Evolutionary conservation across 106 monocot species (phyloP), one percentile per base, ranked within the genome.

Genomic region (Phalaenopsis aphrodite): DNA sequence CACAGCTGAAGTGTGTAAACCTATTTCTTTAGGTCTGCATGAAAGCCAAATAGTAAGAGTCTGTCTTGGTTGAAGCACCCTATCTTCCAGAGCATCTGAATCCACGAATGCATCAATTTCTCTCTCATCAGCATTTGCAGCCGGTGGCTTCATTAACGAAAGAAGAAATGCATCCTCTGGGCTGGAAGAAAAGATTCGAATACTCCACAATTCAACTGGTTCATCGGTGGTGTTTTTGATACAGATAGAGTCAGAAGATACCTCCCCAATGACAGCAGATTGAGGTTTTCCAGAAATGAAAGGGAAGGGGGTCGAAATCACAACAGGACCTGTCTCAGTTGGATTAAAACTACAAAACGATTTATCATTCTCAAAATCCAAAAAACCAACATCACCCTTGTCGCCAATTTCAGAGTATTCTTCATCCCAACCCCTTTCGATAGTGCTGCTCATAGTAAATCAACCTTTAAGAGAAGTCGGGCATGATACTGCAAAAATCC

Each of bases 91-190:
- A 15, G 47, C 64, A 77, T 89, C 88, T 11, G 77, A 89, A 19
- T 85, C 99, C 21, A 94, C 24, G 82, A 93, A 99, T 24, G 46
- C 66, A 11, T 38, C 58, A 43, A 58, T 73, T 42, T 69, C 85
- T 23, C 79, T 84, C 82, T 86, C 79, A 78, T 89, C 85, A 9
- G 80, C 65, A 77, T 87, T 83, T 42, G 56, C 61, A 38, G 61
- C 24, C n/a, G 95, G 99, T 74, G 99, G 99, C 56, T 79, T 85
- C 92, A 93, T 99, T 68, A 95, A 36, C 0, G 99, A 99, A 16
- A 99, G 86, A 16, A 79, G 39, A 79, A 79, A 99, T 14, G 84
- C 78, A 71, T 93, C 89, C 65, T 91, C 92, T 5, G 94, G 99
- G 30, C 88, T 99, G 1, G 95, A 95, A 43, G 91, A 91, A 83